Evolutionary conservation across 306 rosid species (phyloP), one percentile per base, ranked within the genome.

Genomic region (Medicago ruthenica): DNA sequence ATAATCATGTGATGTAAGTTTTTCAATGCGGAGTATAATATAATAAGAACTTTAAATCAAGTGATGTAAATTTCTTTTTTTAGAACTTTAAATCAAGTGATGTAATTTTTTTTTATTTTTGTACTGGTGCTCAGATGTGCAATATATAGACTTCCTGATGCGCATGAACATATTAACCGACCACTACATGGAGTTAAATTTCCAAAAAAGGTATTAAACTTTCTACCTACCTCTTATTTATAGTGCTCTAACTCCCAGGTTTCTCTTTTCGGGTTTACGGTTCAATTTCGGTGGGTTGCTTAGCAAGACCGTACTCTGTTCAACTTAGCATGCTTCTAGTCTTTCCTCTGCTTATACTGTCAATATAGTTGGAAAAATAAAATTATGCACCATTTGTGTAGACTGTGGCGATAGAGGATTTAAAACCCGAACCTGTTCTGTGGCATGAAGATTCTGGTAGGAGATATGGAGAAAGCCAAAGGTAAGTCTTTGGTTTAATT

Each of bases 401-500:
- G 97, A 82, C 11, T 44, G 95, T 95, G 71, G 74, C 81, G 16
- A 1, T 83, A 54, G 93, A 87, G 69, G 92, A 95, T 85, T 1
- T 95, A 63, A 83, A 88, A 81, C 93, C 96, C 60, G 89, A 79
- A 14, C 96, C 95, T 60, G 93, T 65, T 77, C 73, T 95, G 50
- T 90, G 98, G 98, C 98, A 95, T 81, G 97, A 95, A 86, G 97
- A 92, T 71, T 71, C 81, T 4, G 97, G 93, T 81, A 76, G 96
- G 85, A 86, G 88, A 70, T 59, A 13, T 65, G 24, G 0, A 2
- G 74, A 70, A 2, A 86, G 73, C 76, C 82, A 83, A 82, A 85
- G 93, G 96, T 88, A 83, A 66, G 71, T 59, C 48, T 74, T 53
- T 9, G 50, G 11, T 40, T 40, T 40, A 22, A 63, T 6, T 20